Evolutionary conservation across 2,329 filamentous ascomycete genomes (phyloP), one percentile per base, ranked within the genome.

Genomic region (Sclerotinia spermophila): DNA sequence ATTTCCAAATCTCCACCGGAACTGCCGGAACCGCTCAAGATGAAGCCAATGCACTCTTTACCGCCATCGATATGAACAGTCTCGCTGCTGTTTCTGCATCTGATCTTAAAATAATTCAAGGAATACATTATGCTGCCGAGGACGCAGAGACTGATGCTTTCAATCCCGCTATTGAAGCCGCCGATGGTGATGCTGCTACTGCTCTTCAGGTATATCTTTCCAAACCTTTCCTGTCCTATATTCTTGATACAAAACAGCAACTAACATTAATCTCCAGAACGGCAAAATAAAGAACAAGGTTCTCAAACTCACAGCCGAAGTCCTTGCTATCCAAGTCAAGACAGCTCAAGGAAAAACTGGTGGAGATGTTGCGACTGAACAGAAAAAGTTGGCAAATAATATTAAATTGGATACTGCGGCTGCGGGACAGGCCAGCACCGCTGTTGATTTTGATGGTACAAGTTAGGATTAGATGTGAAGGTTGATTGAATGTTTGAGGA

Each of bases 211-310:
- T 82, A 76, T 53, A 53, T 30, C 4, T n/a, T 38, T 3, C 0
- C 15, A 10, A 21, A 1, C 13, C 11, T 33, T 21, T 35, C 10
- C 33, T 21, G 6, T 53, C 6, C 5, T 13, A 30, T 19, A 11
- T 19, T 13, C 6, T 15, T 8, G n/a, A 6, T n/a, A 67, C 10
- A 40, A 13, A 38, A 45, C 24, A 58, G 30, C 13, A 38, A 51
- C 44, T 53, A 42, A 62, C 35, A 51, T 13, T 13, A n/a, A 27
- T 38, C 1, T 51, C 69, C 17, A 84, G 82, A 81, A 82, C 68
- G 85, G 85, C 76, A 87, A 87, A 80, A 87, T 84, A 72, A 86
- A 86, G 83, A 87, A 87, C 82, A 88, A 88, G 81, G 84, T 88
- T 24, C 79, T 88, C 67, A 88, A 88, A 80, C 80, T 88, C 73